phyloP scores from a whole-genome alignment of 139 green algal species.

The Auxenochlorella pyrenoidosa region DNA sequence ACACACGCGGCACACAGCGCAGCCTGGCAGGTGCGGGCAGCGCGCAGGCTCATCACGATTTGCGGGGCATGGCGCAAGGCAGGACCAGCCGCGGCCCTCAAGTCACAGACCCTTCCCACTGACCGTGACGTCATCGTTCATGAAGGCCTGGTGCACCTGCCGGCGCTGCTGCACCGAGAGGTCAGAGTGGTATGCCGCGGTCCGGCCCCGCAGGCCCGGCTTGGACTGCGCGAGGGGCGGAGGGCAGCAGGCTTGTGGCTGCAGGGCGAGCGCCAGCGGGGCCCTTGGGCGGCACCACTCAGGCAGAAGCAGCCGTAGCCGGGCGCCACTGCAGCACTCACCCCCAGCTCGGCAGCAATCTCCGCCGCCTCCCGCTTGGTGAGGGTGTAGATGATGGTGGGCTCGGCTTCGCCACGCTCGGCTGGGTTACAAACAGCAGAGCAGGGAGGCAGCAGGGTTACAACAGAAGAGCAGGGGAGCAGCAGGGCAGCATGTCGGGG shows the following conservation, averaged over 20 bases:
- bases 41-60: too few species aligned
- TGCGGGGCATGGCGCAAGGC: too few species aligned
- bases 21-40: too few species aligned
- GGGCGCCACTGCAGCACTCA: neutral
- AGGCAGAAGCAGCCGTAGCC: neutral
- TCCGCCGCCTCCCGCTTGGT: conserved; percentile 41
- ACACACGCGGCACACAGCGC: too few species aligned
- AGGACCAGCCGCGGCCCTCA: too few species aligned
- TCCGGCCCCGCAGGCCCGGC: neutral
- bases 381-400: conserved; percentile 71
- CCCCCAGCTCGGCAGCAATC: conserved; percentile 29
- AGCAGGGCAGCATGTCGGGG: too few species aligned
- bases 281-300: neutral
- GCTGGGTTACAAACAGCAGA: neutral
- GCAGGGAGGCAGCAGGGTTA: neutral
- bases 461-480: too few species aligned
- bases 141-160: conserved; percentile 59
- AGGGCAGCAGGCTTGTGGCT: neutral
- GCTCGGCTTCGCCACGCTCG: neutral
- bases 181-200: conserved; percentile 61
- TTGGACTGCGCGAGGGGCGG: neutral
- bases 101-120: too few species aligned
- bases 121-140: conserved; percentile 56
- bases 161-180: conserved; percentile 37
- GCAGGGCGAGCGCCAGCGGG: neutral